Percentiles rank a stretch among this genome's conserved stretches.
phyloP scores from a whole-genome alignment of 108 stramenopile species.

The Skeletonema marinoi region DNA sequence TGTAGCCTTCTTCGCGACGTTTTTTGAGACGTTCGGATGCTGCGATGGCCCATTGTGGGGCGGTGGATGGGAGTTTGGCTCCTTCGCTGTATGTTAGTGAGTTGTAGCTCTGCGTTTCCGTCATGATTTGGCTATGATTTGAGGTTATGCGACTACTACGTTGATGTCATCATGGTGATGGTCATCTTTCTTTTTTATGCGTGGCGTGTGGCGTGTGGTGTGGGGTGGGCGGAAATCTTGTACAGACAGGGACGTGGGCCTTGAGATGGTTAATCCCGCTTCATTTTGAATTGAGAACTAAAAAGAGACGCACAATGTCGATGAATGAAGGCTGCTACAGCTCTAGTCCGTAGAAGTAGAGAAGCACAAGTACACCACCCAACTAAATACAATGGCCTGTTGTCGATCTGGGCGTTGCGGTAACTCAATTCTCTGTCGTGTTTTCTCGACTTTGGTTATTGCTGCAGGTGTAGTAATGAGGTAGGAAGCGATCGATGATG shows the following conservation, averaged over 20 bases:
- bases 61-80: slow-evolving; percentile 47
- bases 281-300: no score
- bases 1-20: slow-evolving; percentile 23
- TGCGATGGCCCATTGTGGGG: slow-evolving; percentile 56
- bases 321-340: no score
- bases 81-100: slow-evolving; percentile 47
- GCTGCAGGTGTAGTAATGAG: background rate
- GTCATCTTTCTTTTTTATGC: no score
- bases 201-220: no score
- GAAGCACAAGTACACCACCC: no score
- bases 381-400: background rate
- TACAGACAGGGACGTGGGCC: no score
- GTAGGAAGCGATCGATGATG: slow-evolving; percentile 1
- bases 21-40: slow-evolving; percentile 50
- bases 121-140: background rate
- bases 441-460: background rate
- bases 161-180: no score
- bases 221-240: no score
- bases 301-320: no score
- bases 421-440: background rate
- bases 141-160: no score
- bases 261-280: no score
- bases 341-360: no score
- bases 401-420: background rate
- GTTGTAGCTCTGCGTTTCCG: background rate